Evolutionary conservation across 2,329 filamentous ascomycete species (phyloP).

Genomic region (Orbilia javanica): DNA sequence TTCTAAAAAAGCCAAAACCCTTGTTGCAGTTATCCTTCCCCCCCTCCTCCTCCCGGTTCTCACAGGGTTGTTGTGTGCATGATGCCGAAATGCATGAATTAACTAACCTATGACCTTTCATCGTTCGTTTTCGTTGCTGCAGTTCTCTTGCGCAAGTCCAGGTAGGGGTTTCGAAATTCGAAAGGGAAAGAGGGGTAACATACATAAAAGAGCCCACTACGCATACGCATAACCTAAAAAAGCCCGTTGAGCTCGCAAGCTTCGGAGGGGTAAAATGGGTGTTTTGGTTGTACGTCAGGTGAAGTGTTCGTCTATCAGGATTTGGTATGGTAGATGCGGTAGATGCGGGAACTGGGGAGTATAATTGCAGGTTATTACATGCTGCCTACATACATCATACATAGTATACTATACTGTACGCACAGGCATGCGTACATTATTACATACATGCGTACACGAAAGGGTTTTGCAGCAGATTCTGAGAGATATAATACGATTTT

Average conservation of each 20-base stretch:
- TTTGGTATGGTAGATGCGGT: not conserved
- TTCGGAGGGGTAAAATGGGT: slow-evolving; percentile 14
- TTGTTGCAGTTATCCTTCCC: not conserved
- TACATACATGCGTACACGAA: not conserved
- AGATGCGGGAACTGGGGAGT: too few species aligned
- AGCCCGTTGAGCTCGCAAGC: slow-evolving; percentile 5
- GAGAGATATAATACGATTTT: not conserved
- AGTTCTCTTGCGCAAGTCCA: not conserved
- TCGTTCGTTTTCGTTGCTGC: not conserved
- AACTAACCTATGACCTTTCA: slow-evolving; percentile 1
- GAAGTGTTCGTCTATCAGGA: not conserved
- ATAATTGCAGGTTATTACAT: too few species aligned
- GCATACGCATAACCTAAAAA: not conserved
- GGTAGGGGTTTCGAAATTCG: not conserved
- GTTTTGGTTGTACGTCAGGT: slow-evolving; percentile 3
- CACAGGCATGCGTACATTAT: not conserved
- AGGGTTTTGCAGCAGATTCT: not conserved
- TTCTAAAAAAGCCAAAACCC: slow-evolving; percentile 1
- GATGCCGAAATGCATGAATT: slow-evolving; percentile 4
- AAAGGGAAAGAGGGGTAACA: slow-evolving; percentile 17
- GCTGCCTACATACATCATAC: too few species aligned
- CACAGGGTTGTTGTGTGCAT: too few species aligned
- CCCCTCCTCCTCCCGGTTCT: not conserved
- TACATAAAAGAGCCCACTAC: not conserved
- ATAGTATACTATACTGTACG: too few species aligned